Conservation (phyloP, 345 rosid species). For the Sonneratia alba region DNA sequence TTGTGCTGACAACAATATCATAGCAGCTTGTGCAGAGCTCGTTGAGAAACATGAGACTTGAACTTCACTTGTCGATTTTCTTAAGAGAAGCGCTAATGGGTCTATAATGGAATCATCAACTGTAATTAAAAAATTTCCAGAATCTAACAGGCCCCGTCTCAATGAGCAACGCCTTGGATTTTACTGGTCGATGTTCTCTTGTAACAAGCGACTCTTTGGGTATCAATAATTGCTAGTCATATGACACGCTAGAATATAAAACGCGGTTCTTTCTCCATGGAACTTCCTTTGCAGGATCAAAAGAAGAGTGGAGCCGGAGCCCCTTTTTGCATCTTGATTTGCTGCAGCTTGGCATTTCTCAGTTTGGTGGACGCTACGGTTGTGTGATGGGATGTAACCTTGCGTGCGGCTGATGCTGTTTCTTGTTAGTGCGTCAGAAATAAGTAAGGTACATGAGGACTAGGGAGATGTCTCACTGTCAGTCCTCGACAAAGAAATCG, state of each 20-base stretch:
- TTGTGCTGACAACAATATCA: not conserved
- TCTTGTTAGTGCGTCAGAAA: not conserved
- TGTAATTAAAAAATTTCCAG: not conserved
- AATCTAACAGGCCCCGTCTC: not conserved
- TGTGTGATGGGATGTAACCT: not conserved
- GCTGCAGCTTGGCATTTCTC: not conserved
- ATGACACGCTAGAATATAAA: not conserved
- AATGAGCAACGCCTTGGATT: no score
- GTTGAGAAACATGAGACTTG: not conserved
- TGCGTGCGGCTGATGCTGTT: no score
- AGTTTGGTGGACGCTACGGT: not conserved
- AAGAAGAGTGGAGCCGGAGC: slow-evolving; percentile 66
- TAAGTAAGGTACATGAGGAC: not conserved
- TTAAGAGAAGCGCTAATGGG: not conserved
- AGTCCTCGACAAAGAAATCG: no score
- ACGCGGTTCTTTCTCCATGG: not conserved
- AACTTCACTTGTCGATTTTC: not conserved
- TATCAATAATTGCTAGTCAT: not conserved
- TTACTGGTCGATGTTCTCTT: no score
- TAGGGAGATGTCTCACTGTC: not conserved
- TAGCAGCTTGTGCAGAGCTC: not conserved
- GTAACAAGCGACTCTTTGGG: not conserved
- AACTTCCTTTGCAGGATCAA: slow-evolving; percentile 46
- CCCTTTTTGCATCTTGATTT: slow-evolving; percentile 49
- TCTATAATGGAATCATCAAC: not conserved